A percentile compares a stretch with the other conserved stretches of the same genome.
Evolutionary conservation across 352 stramenopile species (phyloP).

Genomic region (Pilasporangium apinafurcum): DNA sequence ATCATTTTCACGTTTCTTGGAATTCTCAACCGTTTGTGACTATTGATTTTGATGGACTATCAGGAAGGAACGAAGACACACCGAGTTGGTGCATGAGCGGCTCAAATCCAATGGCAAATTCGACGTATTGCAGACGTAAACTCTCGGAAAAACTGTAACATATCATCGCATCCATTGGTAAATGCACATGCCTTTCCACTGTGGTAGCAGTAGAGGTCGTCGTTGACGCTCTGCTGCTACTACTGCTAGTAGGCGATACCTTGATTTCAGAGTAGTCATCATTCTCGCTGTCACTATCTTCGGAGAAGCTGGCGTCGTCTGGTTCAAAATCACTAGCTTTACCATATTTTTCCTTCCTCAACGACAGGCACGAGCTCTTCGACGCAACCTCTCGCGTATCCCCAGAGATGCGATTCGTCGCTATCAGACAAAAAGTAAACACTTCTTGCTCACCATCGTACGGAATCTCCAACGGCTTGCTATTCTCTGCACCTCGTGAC

Average conservation of each 20-base stretch:
- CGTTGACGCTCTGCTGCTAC: neutral
- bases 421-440: conserved; percentile 62
- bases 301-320: conserved; percentile 1
- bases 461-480: conserved; percentile 52
- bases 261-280: too few relatives aligned
- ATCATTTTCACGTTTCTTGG: too few relatives aligned
- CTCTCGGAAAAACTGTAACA: conserved; percentile 69
- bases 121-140: conserved; percentile 66
- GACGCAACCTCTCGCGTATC: conserved; percentile 51
- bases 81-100: conserved; percentile 70
- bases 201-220: neutral
- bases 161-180: conserved; percentile 76
- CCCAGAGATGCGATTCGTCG: conserved; percentile 67
- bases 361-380: conserved; percentile 46
- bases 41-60: neutral
- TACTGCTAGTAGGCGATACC: neutral
- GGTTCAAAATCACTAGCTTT: too few relatives aligned
- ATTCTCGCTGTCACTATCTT: conserved; percentile 10
- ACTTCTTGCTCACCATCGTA: conserved; percentile 45
- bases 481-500: conserved; percentile 38
- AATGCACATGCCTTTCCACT: conserved; percentile 65
- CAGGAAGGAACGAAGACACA: conserved; percentile 47
- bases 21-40: neutral
- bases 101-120: conserved; percentile 85
- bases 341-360: too few relatives aligned